Conservation (phyloP, 2,329 filamentous ascomycete genomes). For the Akanthomyces dipterigenus region DNA sequence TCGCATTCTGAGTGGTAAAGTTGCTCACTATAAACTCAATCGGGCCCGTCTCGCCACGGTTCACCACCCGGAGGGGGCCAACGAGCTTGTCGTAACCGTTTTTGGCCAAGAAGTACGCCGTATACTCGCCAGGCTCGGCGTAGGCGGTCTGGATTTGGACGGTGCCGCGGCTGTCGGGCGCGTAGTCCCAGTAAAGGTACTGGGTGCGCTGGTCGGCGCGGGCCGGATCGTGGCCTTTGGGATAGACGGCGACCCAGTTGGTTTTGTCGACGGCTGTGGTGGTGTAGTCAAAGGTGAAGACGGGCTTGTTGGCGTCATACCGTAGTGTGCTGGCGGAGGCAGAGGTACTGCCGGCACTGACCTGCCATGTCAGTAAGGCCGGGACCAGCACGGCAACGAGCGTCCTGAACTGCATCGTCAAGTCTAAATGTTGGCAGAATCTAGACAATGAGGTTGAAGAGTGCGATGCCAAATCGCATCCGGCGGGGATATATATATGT, state of each 20-base stretch:
- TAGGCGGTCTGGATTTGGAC: conserved; percentile 10
- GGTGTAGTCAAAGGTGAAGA: conserved; percentile 18
- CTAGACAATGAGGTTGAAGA: not conserved
- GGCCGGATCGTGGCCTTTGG: conserved; percentile 16
- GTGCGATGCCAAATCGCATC: not conserved
- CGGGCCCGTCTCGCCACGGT: conserved; percentile 9
- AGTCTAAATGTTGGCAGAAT: not conserved
- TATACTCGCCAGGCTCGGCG: conserved; percentile 1
- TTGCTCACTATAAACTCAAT: conserved; percentile 24
- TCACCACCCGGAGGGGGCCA: not conserved
- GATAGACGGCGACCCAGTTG: conserved; percentile 22
- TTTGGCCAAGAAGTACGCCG: conserved; percentile 1
- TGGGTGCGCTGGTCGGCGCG: conserved; percentile 9
- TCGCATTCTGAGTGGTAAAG: conserved; percentile 30
- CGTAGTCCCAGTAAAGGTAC: conserved; percentile 20
- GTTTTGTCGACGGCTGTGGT: conserved; percentile 14
- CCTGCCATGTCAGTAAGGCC: not conserved
- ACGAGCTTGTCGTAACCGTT: conserved; percentile 2
- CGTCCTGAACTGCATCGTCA: not conserved
- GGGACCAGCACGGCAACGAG: not conserved
- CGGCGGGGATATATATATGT: not conserved
- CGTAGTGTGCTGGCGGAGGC: not conserved
- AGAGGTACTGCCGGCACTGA: not conserved
- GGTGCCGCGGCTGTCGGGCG: conserved; percentile 13
- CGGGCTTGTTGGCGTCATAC: not conserved